These are phyloP conservation scores for Colletotrichum salicis DNA, from an alignment of 2,329 filamentous ascomycete species.

Conservation along the genomic window DNA sequence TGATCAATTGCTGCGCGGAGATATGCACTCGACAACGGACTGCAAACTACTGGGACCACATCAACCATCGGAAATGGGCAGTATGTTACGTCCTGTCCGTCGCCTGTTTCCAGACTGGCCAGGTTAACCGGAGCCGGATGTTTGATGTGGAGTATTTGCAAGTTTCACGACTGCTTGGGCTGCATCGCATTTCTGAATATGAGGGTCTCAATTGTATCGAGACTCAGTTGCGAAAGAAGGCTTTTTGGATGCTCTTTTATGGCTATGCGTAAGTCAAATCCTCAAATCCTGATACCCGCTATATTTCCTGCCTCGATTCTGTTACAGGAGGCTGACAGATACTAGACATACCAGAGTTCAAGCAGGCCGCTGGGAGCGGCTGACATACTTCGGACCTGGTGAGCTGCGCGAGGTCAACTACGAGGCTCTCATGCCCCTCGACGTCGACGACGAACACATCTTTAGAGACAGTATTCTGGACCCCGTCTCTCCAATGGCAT, in stretches of 20 bases:
- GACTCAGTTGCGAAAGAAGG: slow-evolving; percentile 49
- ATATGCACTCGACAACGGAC: slow-evolving; percentile 39
- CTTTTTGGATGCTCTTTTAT: slow-evolving; percentile 50
- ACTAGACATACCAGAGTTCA: slow-evolving; percentile 38
- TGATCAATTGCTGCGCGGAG: slow-evolving; percentile 42
- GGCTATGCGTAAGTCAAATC: slow-evolving; percentile 38
- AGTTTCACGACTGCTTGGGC: slow-evolving; percentile 44
- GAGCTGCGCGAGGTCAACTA: slow-evolving; percentile 44
- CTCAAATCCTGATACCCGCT: too few species aligned
- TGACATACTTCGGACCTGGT: slow-evolving; percentile 44
- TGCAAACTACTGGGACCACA: slow-evolving; percentile 41
- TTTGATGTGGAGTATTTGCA: slow-evolving; percentile 49
- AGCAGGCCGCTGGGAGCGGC: slow-evolving; percentile 36
- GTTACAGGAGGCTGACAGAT: background rate
- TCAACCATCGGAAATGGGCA: slow-evolving; percentile 49
- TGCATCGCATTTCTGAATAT: slow-evolving; percentile 46
- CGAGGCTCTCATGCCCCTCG: slow-evolving; percentile 45
- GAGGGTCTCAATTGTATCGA: slow-evolving; percentile 46
- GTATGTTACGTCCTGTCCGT: slow-evolving; percentile 46
- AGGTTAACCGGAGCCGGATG: slow-evolving; percentile 49
- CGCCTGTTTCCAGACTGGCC: slow-evolving; percentile 47
- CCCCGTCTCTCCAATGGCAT: slow-evolving; percentile 20
- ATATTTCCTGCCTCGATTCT: background rate
- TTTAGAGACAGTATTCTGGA: slow-evolving; percentile 36
- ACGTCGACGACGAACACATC: slow-evolving; percentile 47